Base-by-base conservation (phyloP, 2,329 filamentous ascomycete genomes). In the Diplodia seriata region DNA sequence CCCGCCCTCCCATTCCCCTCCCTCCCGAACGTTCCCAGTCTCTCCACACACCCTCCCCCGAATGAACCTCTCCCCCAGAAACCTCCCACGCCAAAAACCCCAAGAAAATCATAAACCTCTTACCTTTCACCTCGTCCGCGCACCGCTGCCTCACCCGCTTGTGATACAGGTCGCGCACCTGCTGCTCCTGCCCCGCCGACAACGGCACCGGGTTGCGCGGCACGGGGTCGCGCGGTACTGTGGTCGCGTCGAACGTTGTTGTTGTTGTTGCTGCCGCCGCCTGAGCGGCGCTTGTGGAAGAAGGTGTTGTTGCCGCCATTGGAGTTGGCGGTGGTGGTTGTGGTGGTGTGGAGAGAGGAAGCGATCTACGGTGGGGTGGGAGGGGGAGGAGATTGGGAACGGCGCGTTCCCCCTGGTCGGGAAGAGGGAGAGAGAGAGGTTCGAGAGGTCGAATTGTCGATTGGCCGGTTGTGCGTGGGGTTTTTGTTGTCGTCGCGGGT, bases 91-190 rank as follows among this genome's bases (percentile, higher is more conserved):
- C 23, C 23, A 26, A 33, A 33, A 6, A 33, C 31, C 31, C 31
- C 5, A 33, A 33, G 31, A 33, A 33, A 26, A 26, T 26, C 2
- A 26, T 26, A 3, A 26, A 26, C 23, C 23, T 3, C 23, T 49
- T 74, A 84, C 82, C 80, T 78, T 81, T 77, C 50, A 85, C 83
- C 75, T 84, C 82, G 64, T 80, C 78, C 77, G 88, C 88, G 81
- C 94, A 97, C 74, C 89, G 84, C 40, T 83, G 84, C 72, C 93
- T 86, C 70, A 97, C 93, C 68, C 91, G 86, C 72, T 91, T 89
- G 81, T 94, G 88, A 79, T 91, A 96, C 11, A 95, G 81, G 72
- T 93, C 90, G 73, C 91, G 87, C 68, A 96, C 91, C 80, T 95
- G 91, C 4, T 88, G 84, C 84, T 96, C 92, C 79, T 96, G 92